Evolutionary conservation across 2,329 filamentous ascomycete species (phyloP), one percentile per base, ranked within the genome.

Genomic region (Mollisiaceae sp.): DNA sequence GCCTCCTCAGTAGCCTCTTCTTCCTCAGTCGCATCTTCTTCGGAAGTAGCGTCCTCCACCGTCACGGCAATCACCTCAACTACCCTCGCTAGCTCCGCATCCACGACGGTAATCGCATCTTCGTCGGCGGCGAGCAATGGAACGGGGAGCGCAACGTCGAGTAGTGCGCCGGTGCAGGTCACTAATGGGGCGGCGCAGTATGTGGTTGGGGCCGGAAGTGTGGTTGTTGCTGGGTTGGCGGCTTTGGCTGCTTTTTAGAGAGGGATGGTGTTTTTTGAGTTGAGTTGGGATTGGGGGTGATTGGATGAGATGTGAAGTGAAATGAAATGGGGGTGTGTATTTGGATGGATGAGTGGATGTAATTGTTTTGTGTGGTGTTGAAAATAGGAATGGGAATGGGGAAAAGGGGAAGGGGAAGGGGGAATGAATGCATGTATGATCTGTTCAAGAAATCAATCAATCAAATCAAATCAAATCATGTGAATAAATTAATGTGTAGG

Each of bases 201-300:
- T 11, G 22, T 59, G 4, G 45, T 12, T n/a, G 62, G 61, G 45
- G 55, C 62, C 14, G 65, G 61, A 22, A 52, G 61, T 27, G 41
- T 64, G 20, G 52, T 56, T 20, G 50, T 50, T n/a, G 52, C 54
- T 59, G 60, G 60, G 6, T 14, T 63, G 15, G 64, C 60, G 11
- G 32, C 60, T 8, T 15, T 63, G 9, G 60, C 64, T 66, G 57
- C 35, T 14, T 58, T 66, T 15, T 66, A 63, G 45, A n/a, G 11
- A 3, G 4, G 62, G 52, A 36, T 9, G 20, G 14, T 38, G 47
- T 6, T 3, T 32, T 3, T 32, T 6, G 27, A n/a, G n/a, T n/a
- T n/a, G n/a, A n/a, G n/a, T n/a, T n/a, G n/a, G n/a, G n/a, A n/a
- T n/a, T n/a, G n/a, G n/a, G n/a, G n/a, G n/a, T n/a, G n/a, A n/a